phyloP scores from a whole-genome alignment of 1,139 yeast species.

The Diutina pseudorugosa region DNA sequence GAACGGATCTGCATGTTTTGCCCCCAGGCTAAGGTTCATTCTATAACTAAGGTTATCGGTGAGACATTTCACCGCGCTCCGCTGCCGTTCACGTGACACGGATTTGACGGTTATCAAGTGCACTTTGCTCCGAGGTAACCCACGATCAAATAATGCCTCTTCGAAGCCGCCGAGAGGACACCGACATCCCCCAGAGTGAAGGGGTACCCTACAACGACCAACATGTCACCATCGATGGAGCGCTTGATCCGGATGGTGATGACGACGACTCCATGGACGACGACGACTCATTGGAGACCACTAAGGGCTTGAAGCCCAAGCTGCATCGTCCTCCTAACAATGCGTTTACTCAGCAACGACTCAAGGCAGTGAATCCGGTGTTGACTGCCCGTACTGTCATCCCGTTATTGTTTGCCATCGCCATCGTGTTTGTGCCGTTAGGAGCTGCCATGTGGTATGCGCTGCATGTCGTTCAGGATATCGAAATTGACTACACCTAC shows the following conservation, averaged over 20 bases:
- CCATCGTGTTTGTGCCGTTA: conserved; percentile 77
- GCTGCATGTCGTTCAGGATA: conserved; percentile 62
- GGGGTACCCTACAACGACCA: background rate
- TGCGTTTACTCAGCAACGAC: conserved; percentile 54
- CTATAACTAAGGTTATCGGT: background rate
- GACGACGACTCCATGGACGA: background rate
- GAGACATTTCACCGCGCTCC: background rate
- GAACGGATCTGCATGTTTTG: no score
- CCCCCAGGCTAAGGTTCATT: background rate
- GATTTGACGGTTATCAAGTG: background rate
- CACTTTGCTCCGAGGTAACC: background rate
- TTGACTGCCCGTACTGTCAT: conserved; percentile 84
- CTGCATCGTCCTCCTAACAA: conserved; percentile 41
- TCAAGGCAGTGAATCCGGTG: conserved; percentile 58
- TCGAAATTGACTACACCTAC: conserved; percentile 69
- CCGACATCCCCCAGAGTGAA: background rate
- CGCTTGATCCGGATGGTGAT: background rate
- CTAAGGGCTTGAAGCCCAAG: background rate
- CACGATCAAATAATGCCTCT: background rate
- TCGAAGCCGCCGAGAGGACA: background rate
- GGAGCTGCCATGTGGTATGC: conserved; percentile 90
- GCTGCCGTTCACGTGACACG: background rate
- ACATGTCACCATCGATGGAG: background rate
- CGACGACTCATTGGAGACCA: background rate
- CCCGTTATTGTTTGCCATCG: conserved; percentile 64